A percentile compares a stretch with the other conserved stretches of the same genome.
Evolutionary conservation across 2,329 filamentous ascomycete species (phyloP).

Genomic region (Aspergillus melleus): DNA sequence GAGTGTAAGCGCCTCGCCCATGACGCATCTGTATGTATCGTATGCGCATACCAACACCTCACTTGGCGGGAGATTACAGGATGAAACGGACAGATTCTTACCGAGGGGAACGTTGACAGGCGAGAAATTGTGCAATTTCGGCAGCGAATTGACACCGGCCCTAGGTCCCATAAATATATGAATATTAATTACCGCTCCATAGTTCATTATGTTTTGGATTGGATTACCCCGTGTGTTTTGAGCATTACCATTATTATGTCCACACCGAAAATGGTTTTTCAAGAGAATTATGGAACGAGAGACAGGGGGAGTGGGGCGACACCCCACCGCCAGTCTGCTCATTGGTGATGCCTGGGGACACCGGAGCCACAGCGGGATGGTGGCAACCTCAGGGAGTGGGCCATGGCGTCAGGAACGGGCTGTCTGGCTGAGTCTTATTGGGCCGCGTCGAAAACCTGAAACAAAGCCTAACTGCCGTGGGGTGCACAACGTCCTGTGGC

Average conservation of each 20-base stretch:
- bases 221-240: background rate
- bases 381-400: conserved; percentile 10
- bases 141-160: background rate
- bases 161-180: background rate
- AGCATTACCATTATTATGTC: background rate
- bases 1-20: background rate
- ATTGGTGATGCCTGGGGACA: conserved; percentile 11
- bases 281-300: conserved; percentile 16
- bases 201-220: background rate
- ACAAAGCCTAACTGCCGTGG: conserved; percentile 14
- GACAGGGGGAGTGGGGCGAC: conserved; percentile 17
- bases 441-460: conserved; percentile 13
- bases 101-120: background rate
- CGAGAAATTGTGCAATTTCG: background rate
- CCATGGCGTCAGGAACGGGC: conserved; percentile 20
- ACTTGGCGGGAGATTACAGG: background rate
- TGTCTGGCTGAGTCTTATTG: conserved; percentile 1
- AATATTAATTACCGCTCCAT: background rate
- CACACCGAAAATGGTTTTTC: background rate
- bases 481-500: conserved; percentile 19
- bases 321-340: background rate
- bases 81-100: background rate
- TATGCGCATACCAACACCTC: background rate
- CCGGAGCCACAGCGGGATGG: conserved; percentile 16
- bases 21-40: background rate